Conservation (phyloP, 2,329 filamentous ascomycete species). For the Cyphellophora europaea region DNA sequence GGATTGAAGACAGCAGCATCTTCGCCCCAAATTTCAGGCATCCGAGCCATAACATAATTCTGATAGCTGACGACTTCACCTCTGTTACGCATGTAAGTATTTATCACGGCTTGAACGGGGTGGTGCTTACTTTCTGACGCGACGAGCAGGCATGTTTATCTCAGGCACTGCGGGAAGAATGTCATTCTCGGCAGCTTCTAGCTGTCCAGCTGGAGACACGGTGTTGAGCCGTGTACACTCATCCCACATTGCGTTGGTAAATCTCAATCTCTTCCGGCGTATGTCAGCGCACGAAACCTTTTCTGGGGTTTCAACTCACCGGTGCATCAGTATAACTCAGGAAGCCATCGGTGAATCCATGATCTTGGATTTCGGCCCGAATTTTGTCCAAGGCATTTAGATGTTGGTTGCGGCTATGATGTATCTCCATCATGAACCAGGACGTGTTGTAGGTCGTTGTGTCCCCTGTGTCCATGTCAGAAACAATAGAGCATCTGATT, state of each 20-base stretch:
- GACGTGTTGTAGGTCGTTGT: conserved; percentile 9
- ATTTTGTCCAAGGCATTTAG: conserved; percentile 8
- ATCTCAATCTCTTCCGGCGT: conserved; percentile 4
- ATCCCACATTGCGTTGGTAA: conserved; percentile 12
- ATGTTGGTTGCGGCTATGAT: conserved; percentile 8
- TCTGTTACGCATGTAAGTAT: conserved; percentile 1
- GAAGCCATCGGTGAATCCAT: conserved; percentile 6
- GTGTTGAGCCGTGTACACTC: conserved; percentile 10
- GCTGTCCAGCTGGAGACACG: conserved; percentile 8
- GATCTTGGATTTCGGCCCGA: conserved; percentile 4
- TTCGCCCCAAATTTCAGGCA: conserved; percentile 10
- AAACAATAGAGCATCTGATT: background rate
- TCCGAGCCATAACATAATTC: conserved; percentile 10
- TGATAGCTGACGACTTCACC: conserved; percentile 11
- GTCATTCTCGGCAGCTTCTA: conserved; percentile 10
- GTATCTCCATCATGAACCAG: conserved; percentile 10
- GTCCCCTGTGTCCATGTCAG: conserved; percentile 2
- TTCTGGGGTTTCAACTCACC: conserved; percentile 2
- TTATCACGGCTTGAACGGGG: background rate
- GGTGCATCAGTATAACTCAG: conserved; percentile 7
- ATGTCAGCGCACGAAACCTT: background rate
- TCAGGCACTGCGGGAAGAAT: conserved; percentile 9
- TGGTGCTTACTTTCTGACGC: conserved; percentile 7
- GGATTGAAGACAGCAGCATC: conserved; percentile 10
- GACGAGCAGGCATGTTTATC: conserved; percentile 9